Base-by-base conservation (phyloP, 495 filamentous ascomycete species). In the Lineolata rhizophorae region DNA sequence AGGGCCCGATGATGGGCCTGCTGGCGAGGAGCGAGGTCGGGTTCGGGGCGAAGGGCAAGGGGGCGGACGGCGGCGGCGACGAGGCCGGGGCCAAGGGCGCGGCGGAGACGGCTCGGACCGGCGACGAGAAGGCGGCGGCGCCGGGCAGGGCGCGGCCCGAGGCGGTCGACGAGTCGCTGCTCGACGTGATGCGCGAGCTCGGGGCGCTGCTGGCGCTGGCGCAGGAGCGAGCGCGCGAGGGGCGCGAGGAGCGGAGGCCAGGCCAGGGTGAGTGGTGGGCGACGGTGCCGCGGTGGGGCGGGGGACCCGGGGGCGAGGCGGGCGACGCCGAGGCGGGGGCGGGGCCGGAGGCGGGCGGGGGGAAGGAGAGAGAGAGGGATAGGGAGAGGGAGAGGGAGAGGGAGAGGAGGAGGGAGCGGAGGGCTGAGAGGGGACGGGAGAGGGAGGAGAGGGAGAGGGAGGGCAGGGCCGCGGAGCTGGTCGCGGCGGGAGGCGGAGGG, bases 251-350 rank as follows among this genome's bases (percentile, higher is more conserved):
- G 46, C 43, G 25, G 25, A 60, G 56, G 16, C 63, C 78, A 4
- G 79, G 79, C 2, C 70, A 81, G 34, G 72, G 67, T 2, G 63
- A 72, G 37, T 93, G 83, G 81, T 93, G 80, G 79, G 67, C 72
- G 2, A 67, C 54, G 16, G 58, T 51, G 35, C 70, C 65, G 18
- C 64, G 83, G 14, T 91, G 81, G 67, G 82, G 83, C 29, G 55
- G 55, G n/a, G 55, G 55, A 2, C 41, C 43, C n/a, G 55, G 55
- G 1, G 53, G 50, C 14, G 55, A 56, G 28, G 37, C 45, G 14
- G 54, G 52, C 27, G 48, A 48, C 29, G 45, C 33, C 20, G 26
- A 5, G 9, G 37, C 21, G 10, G 43, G 43, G 20, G 37, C 17
- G 71, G 72, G 8, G 51, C 65, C 22, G 69, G 72, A 32, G 71